Base-by-base conservation (phyloP, 768 basidiomycete species). In the Leccinum uliginosum region DNA sequence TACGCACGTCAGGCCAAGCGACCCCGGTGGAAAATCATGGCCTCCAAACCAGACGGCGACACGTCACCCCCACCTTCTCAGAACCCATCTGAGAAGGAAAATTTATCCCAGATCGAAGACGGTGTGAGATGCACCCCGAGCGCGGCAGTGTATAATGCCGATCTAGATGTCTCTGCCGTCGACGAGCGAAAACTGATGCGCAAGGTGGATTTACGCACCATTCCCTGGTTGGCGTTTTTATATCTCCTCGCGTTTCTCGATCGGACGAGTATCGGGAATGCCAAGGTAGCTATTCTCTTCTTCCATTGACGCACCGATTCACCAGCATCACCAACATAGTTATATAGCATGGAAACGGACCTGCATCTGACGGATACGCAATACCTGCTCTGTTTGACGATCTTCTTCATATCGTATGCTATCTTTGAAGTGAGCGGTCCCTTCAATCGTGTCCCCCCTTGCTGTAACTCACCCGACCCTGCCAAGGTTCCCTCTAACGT, bases 221-320 rank as follows among this genome's bases (percentile, higher is more conserved):
- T 87, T 35, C 83, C 85, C 10, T 89, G 86, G 87, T 65, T 87
- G 40, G 84, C 87, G 5, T 78, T 93, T 53, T 71, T 93, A 62
- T 91, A 91, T 71, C 75, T 91, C 35, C 75, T 92, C 38, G 85
- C 85, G 62, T 91, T 90, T 76, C 70, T 84, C 53, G 82, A 83
- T 59, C 75, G 83, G 27, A 80, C 81, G 59, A 81, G 79, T 55
- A 78, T 82, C 55, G 81, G 80, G 35, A 82, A 83, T 53, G 62
- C 67, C 50, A 65, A 66, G 56, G 60, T 64, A 29, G 1, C 51
- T 27, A 5, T 30, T 10, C 27, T 24, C 17, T 21, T 14, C 14
- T 45, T 2, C 21, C 21, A 15, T 45, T 15, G 23, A 6, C 12
- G 14, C 5, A 14, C 44, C 7, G 23, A 45, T 45, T 23, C 14